Base-by-base conservation (phyloP, 2,329 filamentous ascomycete genomes). In the Claviceps monticola region DNA sequence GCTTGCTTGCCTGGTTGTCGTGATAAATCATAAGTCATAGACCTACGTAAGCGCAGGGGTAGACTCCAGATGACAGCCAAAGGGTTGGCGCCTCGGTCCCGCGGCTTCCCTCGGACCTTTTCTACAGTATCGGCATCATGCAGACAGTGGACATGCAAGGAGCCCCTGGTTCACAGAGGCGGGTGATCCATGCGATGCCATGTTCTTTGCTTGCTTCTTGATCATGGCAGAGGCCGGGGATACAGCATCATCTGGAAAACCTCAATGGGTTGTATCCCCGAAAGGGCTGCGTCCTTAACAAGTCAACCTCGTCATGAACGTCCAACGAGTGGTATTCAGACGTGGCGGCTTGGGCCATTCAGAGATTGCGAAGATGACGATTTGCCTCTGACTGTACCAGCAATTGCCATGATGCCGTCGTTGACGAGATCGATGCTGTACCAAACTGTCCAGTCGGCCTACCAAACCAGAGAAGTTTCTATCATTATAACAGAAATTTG, bases 61-160 rank as follows among this genome's bases (percentile, higher is more conserved):
- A 13, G 36, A 42, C 42, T 49, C n/a, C 47, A 52, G 47, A 52
- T 52, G 42, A 49, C 51, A 45, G 29, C 29, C 29, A 11, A 34
- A 9, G 29, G 9, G 21, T 29, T 29, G 43, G 16, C 21, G 8
- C n/a, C n/a, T 19, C 26, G 14, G 14, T 17, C 29, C 13, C 13
- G 29, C 29, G 29, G 29, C 16, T 23, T 11, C 5, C 6, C n/a
- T 34, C 41, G 21, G 34, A 7, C 47, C 39, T 42, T 42, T 21
- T 19, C 19, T 21, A 37, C 16, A 14, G 4, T 21, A 19, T 41
- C 29, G 37, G 19, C 46, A 36, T 46, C 19, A 46, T 49, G 46
- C 46, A 52, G 26, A 16, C 19, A 19, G 3, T 19, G 19, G 19
- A 19, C 19, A 49, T 49, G 46, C 46, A 52, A 38, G 14, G 45